These are phyloP conservation scores for Colletotrichum sidae DNA, from an alignment of 2,329 filamentous ascomycete species.

Conservation along the genomic window DNA sequence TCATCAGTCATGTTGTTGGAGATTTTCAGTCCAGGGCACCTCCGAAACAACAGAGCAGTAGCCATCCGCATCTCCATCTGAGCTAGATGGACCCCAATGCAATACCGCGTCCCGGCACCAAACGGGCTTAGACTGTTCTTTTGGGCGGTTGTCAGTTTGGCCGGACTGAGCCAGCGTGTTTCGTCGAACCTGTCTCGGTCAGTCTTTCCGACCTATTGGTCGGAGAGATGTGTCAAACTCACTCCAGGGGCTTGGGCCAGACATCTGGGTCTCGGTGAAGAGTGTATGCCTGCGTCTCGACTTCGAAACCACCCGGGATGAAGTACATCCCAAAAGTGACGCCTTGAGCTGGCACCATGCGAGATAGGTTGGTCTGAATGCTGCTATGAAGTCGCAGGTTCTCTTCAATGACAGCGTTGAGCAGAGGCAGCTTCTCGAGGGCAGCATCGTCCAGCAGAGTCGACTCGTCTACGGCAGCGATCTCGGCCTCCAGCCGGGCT, in stretches of 20 bases:
- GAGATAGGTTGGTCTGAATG: conserved; percentile 52
- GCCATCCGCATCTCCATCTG: conserved; percentile 65
- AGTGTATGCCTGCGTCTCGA: conserved; percentile 58
- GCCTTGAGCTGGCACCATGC: conserved; percentile 53
- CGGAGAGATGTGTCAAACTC: background rate
- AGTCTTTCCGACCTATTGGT: background rate
- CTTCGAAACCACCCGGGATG: conserved; percentile 52
- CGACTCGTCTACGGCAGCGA: conserved; percentile 37
- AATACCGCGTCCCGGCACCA: conserved; percentile 59
- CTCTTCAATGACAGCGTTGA: conserved; percentile 59
- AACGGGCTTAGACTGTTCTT: conserved; percentile 64
- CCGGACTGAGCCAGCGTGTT: background rate
- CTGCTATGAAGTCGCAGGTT: conserved; percentile 56
- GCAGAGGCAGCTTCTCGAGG: conserved; percentile 50
- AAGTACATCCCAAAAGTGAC: conserved; percentile 50
- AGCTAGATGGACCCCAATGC: conserved; percentile 69
- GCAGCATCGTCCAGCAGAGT: conserved; percentile 44
- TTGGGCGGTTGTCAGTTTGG: conserved; percentile 44
- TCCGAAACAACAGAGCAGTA: conserved; percentile 62
- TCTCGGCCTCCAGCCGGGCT: conserved; percentile 47
- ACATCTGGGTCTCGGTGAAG: conserved; percentile 56
- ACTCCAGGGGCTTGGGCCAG: conserved; percentile 52
- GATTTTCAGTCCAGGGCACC: conserved; percentile 51
- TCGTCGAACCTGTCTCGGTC: conserved; percentile 8
- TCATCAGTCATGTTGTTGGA: conserved; percentile 48